These are phyloP conservation scores for Trametopsis cervina DNA, from an alignment of 768 basidiomycete species.

Conservation along the genomic window DNA sequence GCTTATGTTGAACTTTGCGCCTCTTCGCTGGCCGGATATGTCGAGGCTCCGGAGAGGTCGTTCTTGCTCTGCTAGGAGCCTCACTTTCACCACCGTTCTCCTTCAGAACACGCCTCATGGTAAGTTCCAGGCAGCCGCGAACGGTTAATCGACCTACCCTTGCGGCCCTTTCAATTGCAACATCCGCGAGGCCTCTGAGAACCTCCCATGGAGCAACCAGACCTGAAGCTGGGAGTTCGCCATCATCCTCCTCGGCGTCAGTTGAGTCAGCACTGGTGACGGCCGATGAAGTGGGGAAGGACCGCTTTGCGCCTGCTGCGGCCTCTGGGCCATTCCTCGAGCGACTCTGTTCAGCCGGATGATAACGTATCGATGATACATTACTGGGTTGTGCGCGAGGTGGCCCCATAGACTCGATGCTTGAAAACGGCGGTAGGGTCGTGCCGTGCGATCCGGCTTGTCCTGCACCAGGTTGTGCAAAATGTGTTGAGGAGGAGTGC, in stretches of 20 bases:
- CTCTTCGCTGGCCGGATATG: constrained; percentile 64
- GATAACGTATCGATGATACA: constrained; percentile 56
- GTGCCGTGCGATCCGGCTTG: constrained; percentile 34
- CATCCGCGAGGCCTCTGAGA: constrained; percentile 71
- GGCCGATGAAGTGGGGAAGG: constrained; percentile 54
- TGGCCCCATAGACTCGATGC: constrained; percentile 48
- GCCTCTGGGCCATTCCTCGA: constrained; percentile 19
- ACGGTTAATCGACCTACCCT: constrained; percentile 55
- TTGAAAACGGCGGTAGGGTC: constrained; percentile 66
- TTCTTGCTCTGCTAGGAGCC: constrained; percentile 66
- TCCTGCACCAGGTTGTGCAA: constrained; percentile 27
- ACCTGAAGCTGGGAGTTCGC: constrained; percentile 74
- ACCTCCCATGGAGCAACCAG: constrained; percentile 87
- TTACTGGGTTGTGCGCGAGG: constrained; percentile 29
- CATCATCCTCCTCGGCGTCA: constrained; percentile 80
- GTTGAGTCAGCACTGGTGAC: constrained; percentile 77
- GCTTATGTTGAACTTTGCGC: constrained; percentile 62
- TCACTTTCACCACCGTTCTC: constrained; percentile 77
- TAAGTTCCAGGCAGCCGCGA: constrained; percentile 4
- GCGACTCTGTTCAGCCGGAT: constrained; percentile 33
- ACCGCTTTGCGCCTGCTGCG: constrained; percentile 46
- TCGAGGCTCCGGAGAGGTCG: constrained; percentile 60
- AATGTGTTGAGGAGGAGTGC: constrained; percentile 34
- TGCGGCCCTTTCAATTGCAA: constrained; percentile 71
- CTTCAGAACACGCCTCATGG: constrained; percentile 26